Conservation (phyloP, 345 rosid species). For the Eutrema heterophyllum region DNA sequence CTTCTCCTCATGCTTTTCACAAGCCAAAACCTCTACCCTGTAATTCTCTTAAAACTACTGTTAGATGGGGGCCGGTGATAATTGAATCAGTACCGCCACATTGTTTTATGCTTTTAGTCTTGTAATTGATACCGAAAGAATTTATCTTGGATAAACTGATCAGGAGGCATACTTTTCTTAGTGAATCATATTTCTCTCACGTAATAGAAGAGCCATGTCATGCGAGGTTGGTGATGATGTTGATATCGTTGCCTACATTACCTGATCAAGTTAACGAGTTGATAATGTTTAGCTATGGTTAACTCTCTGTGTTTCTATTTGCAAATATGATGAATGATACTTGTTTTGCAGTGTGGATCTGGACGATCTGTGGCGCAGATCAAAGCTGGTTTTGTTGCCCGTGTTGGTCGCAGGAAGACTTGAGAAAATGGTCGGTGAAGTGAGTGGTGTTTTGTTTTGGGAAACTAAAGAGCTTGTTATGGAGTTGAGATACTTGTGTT, state of each 20-base stretch:
- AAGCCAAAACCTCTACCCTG: background rate
- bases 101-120: background rate
- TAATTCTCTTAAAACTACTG: background rate
- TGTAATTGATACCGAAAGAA: background rate
- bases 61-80: background rate
- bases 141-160: background rate
- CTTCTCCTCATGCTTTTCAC: background rate
- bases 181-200: background rate
- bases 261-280: background rate
- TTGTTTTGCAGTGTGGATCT: slow-evolving; percentile 76
- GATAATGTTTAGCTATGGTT: background rate
- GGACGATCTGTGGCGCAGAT: slow-evolving; percentile 95
- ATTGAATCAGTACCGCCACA: background rate
- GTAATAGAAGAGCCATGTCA: background rate
- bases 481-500: slow-evolving; percentile 14
- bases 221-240: background rate
- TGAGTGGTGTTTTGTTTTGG: slow-evolving; percentile 8
- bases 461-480: slow-evolving; percentile 1
- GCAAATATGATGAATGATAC: background rate
- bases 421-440: slow-evolving; percentile 28
- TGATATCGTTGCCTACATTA: background rate
- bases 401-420: slow-evolving; percentile 85
- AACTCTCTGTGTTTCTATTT: background rate
- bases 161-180: background rate
- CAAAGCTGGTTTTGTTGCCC: slow-evolving; percentile 97